Base-by-base conservation (phyloP, 148 eudicot genomes). In the Gaultheria prostrata region DNA sequence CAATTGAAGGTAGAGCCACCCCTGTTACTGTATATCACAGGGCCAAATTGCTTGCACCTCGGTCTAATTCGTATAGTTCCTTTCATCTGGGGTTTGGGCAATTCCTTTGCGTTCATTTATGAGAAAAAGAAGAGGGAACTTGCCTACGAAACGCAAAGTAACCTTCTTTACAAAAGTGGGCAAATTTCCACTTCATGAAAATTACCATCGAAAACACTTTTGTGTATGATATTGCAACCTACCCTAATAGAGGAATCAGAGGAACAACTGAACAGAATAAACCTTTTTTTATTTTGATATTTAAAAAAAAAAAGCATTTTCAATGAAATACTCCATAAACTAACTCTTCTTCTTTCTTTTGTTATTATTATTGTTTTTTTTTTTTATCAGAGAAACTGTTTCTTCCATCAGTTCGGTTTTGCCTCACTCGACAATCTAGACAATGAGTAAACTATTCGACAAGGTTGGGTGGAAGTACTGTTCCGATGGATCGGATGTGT, bases 201-300 rank as follows among this genome's bases (percentile, higher is more conserved):
- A 61, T 24, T 8, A 13, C 65, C 6, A 65, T 65, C 71, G 12
- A 26, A 1, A 26, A 12, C 71, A 61, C 69, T 61, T 63, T 77
- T n/a, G 75, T 5, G 30, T 65, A 77, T 77, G 77, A 67, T 15
- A 76, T 61, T 61, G 76, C 56, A 77, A 14, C 63, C 46, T 77
- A 77, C 26, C 85, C 85, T 61, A 51, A 46, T 61, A 76, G 32
- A 76, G 50, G 59, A 78, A 83, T 83, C 53, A 49, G 24, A 83
- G 35, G 70, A 46, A 78, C 43, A 61, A 21, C 39, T 59, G 10
- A 59, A n/a, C 67, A 59, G 12, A 21, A 59, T 26, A 61, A 61
- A 26, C 26, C 20, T 0, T 61, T 59, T 7, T 21, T 8, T n/a
- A 61, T 61, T 61, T 3, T 3, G 28, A 26, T 14, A 8, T 17